Percentiles rank a stretch among this genome's conserved stretches.
These are phyloP conservation scores for Isatis lusitanica DNA, from an alignment of 441 rosid genomes.

Conservation along the genomic window DNA sequence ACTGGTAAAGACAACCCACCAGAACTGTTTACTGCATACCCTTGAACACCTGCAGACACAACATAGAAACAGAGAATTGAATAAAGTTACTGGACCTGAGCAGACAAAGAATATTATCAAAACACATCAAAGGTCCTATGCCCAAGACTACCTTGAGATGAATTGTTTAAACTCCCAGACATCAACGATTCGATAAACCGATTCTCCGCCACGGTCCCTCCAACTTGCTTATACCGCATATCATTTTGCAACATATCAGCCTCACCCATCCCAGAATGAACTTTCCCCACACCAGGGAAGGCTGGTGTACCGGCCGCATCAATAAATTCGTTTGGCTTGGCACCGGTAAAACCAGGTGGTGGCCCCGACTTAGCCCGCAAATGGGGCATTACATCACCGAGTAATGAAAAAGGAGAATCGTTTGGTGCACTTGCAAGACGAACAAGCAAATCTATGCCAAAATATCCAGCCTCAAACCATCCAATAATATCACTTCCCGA, in stretches of 20 bases:
- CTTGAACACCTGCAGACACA: conserved; percentile 62
- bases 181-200: conserved; percentile 89
- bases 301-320: conserved; percentile 55
- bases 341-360: conserved; percentile 82
- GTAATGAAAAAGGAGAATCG: conserved; percentile 73
- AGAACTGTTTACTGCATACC: conserved; percentile 55
- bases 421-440: conserved; percentile 65
- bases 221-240: conserved; percentile 53
- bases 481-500: conserved; percentile 90
- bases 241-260: conserved; percentile 60
- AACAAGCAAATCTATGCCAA: conserved; percentile 92
- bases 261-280: conserved; percentile 50
- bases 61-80: conserved; percentile 12
- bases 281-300: conserved; percentile 52
- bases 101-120: background rate
- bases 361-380: conserved; percentile 94
- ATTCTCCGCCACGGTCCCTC: conserved; percentile 82
- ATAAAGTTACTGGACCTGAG: background rate
- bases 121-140: background rate
- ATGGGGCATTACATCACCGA: conserved; percentile 99
- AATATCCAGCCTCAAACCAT: conserved; percentile 98
- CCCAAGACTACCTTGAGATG: conserved; percentile 63
- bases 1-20: conserved; percentile 48
- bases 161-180: conserved; percentile 58
- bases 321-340: conserved; percentile 63